phyloP scores from a whole-genome alignment of 116 monocot genomes.

The Zostera marina region DNA sequence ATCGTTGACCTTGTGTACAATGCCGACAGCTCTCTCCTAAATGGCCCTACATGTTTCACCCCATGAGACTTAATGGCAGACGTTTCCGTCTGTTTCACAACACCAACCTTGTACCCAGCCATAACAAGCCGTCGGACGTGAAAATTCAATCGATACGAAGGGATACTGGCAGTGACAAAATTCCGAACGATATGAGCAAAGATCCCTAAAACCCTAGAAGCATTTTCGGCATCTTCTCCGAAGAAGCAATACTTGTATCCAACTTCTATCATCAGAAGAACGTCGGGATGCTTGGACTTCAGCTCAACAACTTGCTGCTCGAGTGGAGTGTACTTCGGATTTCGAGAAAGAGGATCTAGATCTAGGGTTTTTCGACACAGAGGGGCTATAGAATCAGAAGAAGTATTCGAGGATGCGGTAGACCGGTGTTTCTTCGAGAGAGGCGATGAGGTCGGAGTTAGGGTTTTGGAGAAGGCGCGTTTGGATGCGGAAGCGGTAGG shows the following conservation, averaged over 20 bases:
- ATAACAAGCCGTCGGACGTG: conserved; percentile 68
- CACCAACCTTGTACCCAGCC: conserved; percentile 87
- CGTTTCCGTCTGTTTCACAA: conserved; percentile 95
- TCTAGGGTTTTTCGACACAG: conserved; percentile 4
- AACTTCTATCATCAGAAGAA: conserved; percentile 86
- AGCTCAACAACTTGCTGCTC: conserved; percentile 87
- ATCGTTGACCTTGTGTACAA: conserved; percentile 78
- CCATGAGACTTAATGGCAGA: conserved; percentile 83
- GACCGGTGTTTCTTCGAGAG: conserved; percentile 19
- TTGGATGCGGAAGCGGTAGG: conserved; percentile 30
- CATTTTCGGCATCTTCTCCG: conserved; percentile 64
- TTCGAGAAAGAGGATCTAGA: background rate
- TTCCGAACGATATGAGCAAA: conserved; percentile 56
- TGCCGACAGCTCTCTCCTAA: conserved; percentile 50
- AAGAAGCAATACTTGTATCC: conserved; percentile 92
- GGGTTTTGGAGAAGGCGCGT: conserved; percentile 15
- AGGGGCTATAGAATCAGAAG: conserved; percentile 33
- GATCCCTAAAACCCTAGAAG: conserved; percentile 66
- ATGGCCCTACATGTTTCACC: conserved; percentile 49
- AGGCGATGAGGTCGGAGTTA: conserved; percentile 6
- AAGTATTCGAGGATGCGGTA: background rate
- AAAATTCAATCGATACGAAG: conserved; percentile 61
- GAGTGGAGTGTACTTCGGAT: conserved; percentile 59
- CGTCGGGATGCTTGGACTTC: conserved; percentile 57
- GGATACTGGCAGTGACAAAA: conserved; percentile 86